Evolutionary conservation across 2,329 filamentous ascomycete genomes (phyloP).

Genomic region (Pseudocercospora macadamiae): DNA sequence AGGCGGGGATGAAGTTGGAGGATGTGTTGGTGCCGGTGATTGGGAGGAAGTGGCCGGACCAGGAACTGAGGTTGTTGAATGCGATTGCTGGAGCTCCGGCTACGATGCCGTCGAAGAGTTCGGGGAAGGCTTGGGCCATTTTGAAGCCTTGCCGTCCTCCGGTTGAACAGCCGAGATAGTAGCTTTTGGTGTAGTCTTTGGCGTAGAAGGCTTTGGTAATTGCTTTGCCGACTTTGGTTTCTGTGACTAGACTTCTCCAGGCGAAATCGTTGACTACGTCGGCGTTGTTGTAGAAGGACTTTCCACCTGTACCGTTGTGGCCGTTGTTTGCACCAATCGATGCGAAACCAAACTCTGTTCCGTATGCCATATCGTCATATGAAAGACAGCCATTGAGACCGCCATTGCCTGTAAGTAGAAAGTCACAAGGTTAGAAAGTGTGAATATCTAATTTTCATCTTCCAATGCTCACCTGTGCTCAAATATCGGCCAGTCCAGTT

Average conservation of each 20-base stretch:
- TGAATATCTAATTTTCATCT: no score
- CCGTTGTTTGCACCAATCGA: constrained; percentile 47
- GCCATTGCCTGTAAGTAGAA: constrained; percentile 44
- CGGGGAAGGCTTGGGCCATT: constrained; percentile 47
- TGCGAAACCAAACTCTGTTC: constrained; percentile 43
- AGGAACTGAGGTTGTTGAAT: constrained; percentile 46
- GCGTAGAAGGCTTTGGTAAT: constrained; percentile 41
- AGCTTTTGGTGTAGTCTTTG: constrained; percentile 46
- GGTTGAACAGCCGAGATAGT: constrained; percentile 52
- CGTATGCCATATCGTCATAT: constrained; percentile 45
- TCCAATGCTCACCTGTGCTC: constrained; percentile 33
- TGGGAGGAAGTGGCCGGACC: constrained; percentile 45
- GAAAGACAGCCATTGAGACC: constrained; percentile 44
- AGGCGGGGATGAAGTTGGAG: constrained; percentile 42
- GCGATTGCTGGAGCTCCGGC: constrained; percentile 48
- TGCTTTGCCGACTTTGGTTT: constrained; percentile 36
- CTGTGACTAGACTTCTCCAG: constrained; percentile 39
- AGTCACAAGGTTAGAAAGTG: neutral
- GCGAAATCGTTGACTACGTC: constrained; percentile 54
- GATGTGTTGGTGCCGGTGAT: constrained; percentile 43
- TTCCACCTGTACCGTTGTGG: constrained; percentile 49
- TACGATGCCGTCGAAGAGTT: constrained; percentile 53
- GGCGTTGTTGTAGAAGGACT: constrained; percentile 50
- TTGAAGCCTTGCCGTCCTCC: constrained; percentile 53
- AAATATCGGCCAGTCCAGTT: constrained; percentile 47